Percentiles rank a stretch among this genome's conserved stretches.
These are phyloP conservation scores for Xylariaceae sp. DNA, from an alignment of 2,329 filamentous ascomycete species.

Conservation along the genomic window DNA sequence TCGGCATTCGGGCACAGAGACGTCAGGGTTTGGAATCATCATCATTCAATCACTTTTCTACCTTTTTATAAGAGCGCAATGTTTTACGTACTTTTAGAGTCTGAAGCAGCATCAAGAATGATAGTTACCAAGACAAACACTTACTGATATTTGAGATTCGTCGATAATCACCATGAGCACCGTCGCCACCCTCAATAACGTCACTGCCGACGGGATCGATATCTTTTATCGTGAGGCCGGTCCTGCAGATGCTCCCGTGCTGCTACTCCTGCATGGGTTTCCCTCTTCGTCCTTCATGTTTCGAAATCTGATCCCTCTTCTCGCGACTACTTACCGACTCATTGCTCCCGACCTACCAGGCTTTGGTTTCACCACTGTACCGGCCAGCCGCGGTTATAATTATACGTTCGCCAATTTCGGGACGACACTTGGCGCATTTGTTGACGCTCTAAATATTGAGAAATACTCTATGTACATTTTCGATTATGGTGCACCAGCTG, in stretches of 20 bases:
- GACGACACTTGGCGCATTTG: slow-evolving; percentile 44
- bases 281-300: slow-evolving; percentile 42
- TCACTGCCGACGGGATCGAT: slow-evolving; percentile 33
- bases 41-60: too few species aligned
- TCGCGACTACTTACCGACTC: slow-evolving; percentile 37
- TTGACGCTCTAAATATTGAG: slow-evolving; percentile 42
- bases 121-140: too few species aligned
- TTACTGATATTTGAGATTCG: too few species aligned
- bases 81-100: too few species aligned
- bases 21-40: too few species aligned
- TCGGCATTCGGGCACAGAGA: too few species aligned
- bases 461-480: slow-evolving; percentile 57
- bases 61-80: too few species aligned
- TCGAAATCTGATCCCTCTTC: slow-evolving; percentile 41
- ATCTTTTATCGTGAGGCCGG: slow-evolving; percentile 41
- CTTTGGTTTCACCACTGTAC: slow-evolving; percentile 53
- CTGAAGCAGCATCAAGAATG: too few species aligned
- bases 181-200: slow-evolving; percentile 7
- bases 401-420: slow-evolving; percentile 54
- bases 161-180: too few species aligned
- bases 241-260: slow-evolving; percentile 27
- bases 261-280: slow-evolving; percentile 45
- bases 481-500: slow-evolving; percentile 58
- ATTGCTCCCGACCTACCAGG: slow-evolving; percentile 58
- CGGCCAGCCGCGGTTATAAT: slow-evolving; percentile 37